Evolutionary conservation across 202 grass and related monocot species (phyloP).

Genomic region (Panicum hallii): DNA sequence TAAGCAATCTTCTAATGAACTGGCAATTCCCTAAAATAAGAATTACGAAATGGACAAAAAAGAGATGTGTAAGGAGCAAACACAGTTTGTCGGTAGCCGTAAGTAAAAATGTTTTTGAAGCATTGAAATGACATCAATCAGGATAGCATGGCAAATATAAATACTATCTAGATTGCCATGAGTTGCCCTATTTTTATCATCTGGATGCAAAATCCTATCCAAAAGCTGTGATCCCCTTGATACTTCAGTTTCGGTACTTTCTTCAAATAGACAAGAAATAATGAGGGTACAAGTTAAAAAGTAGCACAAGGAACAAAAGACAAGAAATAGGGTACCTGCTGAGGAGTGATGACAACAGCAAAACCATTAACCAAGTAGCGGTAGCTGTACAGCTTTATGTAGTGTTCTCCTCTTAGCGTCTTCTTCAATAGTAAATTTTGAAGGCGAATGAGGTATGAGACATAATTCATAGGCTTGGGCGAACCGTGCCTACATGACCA

Average conservation of each 20-base stretch:
- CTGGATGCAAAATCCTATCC: slow-evolving; percentile 28
- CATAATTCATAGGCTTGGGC: slow-evolving; percentile 70
- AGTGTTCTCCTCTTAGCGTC: slow-evolving; percentile 79
- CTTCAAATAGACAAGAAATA: slow-evolving; percentile 11
- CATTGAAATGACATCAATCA: neutral
- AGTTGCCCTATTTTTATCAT: slow-evolving; percentile 4
- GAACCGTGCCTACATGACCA: slow-evolving; percentile 70
- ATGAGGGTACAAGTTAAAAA: slow-evolving; percentile 22
- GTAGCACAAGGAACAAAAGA: slow-evolving; percentile 21
- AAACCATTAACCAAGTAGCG: slow-evolving; percentile 98
- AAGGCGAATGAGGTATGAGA: slow-evolving; percentile 74
- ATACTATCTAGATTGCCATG: neutral
- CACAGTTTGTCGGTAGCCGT: neutral
- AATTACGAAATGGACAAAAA: slow-evolving; percentile 9
- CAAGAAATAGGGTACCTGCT: slow-evolving; percentile 63
- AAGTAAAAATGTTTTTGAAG: neutral
- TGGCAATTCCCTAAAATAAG: neutral
- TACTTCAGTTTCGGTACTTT: neutral
- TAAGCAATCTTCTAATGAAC: slow-evolving; percentile 21
- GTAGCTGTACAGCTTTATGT: slow-evolving; percentile 91
- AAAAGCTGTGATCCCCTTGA: neutral
- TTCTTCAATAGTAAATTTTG: slow-evolving; percentile 90
- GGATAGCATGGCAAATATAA: slow-evolving; percentile 11
- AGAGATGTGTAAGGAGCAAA: neutral
- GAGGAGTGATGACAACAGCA: slow-evolving; percentile 83